These are phyloP conservation scores for Trichoderma arundinaceum DNA, from an alignment of 2,329 filamentous ascomycete species.

Conservation along the genomic window DNA sequence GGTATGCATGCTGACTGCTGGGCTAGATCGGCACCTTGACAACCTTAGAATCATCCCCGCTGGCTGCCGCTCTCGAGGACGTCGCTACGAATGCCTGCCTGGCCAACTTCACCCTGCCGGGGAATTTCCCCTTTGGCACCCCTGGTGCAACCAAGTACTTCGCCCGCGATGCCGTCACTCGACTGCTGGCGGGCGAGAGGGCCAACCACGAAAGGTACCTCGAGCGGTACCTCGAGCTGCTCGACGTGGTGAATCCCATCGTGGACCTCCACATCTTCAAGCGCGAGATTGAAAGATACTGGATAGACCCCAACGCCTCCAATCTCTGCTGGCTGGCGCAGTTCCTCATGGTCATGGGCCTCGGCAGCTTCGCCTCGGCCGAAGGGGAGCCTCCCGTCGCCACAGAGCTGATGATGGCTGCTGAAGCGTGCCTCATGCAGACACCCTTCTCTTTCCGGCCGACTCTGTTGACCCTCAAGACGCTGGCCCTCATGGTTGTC, in stretches of 20 bases:
- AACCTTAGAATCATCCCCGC: conserved; percentile 38
- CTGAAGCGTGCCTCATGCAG: conserved; percentile 47
- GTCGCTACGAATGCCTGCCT: conserved; percentile 46
- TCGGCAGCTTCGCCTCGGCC: conserved; percentile 43
- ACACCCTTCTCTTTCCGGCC: conserved; percentile 48
- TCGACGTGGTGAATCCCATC: conserved; percentile 46
- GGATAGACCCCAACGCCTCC: conserved; percentile 40
- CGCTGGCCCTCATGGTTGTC: conserved; percentile 44
- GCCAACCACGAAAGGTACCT: conserved; percentile 40
- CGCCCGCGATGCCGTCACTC: conserved; percentile 41
- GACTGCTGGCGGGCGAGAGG: conserved; percentile 41
- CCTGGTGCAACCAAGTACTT: conserved; percentile 45
- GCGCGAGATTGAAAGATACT: conserved; percentile 43
- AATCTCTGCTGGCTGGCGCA: conserved; percentile 44
- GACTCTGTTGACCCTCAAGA: conserved; percentile 42
- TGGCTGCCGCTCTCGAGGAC: conserved; percentile 41
- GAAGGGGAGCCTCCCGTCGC: conserved; percentile 44
- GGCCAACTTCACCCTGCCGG: conserved; percentile 45
- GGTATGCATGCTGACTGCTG: neutral
- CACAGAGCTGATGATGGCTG: conserved; percentile 46
- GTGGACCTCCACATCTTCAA: conserved; percentile 42
- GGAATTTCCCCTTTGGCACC: conserved; percentile 49
- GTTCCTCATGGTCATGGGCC: conserved; percentile 46
- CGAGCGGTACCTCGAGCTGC: conserved; percentile 41
- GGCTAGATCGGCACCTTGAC: conserved; percentile 40